Evolutionary conservation across 495 filamentous ascomycete species (phyloP).

Genomic region (Amphirosellinia nigrospora): DNA sequence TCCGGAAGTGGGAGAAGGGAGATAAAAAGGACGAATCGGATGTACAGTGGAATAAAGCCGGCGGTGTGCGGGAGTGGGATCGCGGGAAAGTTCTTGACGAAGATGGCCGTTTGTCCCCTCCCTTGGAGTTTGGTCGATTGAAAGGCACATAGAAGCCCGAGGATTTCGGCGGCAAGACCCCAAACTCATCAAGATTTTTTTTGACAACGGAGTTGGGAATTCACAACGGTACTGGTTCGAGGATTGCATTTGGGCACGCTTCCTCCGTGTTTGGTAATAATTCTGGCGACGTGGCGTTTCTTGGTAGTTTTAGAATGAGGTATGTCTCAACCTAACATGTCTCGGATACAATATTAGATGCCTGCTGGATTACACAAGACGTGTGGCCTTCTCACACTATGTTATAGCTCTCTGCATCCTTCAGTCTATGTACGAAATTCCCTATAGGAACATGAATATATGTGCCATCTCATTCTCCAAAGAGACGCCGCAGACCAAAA

Average conservation of each 20-base stretch:
- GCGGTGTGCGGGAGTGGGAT: constrained; percentile 91
- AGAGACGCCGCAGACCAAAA: constrained; percentile 20
- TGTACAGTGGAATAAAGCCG: constrained; percentile 79
- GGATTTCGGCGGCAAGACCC: neutral
- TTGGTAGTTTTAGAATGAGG: constrained; percentile 14
- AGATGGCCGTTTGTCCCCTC: constrained; percentile 25
- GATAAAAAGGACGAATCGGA: constrained; percentile 68
- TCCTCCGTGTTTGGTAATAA: neutral
- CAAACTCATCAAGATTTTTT: neutral
- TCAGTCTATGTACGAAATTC: constrained; percentile 7
- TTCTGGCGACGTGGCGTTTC: neutral
- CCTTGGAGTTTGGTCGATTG: constrained; percentile 39
- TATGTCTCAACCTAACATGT: constrained; percentile 10
- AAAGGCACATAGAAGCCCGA: constrained; percentile 31
- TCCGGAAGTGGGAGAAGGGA: constrained; percentile 79
- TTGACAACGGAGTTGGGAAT: neutral
- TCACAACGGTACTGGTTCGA: neutral
- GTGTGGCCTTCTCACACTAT: constrained; percentile 1
- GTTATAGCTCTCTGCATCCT: constrained; percentile 11
- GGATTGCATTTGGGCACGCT: neutral
- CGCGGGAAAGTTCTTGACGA: constrained; percentile 74
- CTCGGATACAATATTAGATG: constrained; percentile 5
- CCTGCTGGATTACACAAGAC: constrained; percentile 8
- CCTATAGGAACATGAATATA: constrained; percentile 5
- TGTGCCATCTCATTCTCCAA: constrained; percentile 14